These are phyloP conservation scores for Arthrobotrys sinensis DNA, from an alignment of 2,329 filamentous ascomycete genomes.

Conservation along the genomic window DNA sequence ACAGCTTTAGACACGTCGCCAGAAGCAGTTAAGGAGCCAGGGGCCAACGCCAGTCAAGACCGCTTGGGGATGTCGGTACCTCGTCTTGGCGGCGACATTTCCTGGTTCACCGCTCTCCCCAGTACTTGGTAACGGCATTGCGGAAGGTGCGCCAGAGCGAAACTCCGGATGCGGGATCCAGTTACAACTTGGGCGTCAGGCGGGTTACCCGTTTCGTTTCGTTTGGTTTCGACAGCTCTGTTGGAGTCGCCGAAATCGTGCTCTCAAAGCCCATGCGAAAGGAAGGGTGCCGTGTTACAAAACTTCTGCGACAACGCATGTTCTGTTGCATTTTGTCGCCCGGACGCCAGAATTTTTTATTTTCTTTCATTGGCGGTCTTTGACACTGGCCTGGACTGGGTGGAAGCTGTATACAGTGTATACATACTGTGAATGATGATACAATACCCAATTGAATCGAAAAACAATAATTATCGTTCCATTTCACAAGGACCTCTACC, in stretches of 20 bases:
- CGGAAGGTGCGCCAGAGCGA: not conserved
- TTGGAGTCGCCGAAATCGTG: not conserved
- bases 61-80: constrained; percentile 17
- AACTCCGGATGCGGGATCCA: not conserved
- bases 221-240: not conserved
- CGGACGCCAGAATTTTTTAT: no score
- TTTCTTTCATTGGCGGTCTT: no score
- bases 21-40: constrained; percentile 49
- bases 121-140: constrained; percentile 9
- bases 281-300: not conserved
- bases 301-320: not conserved
- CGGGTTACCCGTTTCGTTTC: not conserved
- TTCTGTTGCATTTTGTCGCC: constrained; percentile 4
- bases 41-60: constrained; percentile 23
- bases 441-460: no score
- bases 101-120: constrained; percentile 12
- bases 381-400: no score
- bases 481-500: no score
- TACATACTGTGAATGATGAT: no score
- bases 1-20: constrained; percentile 56
- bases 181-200: not conserved
- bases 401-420: no score
- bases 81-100: constrained; percentile 16
- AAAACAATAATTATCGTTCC: no score
- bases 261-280: no score